These are phyloP conservation scores for Saururus chinensis DNA, from an alignment of 164 flowering plant species.

Conservation along the genomic window DNA sequence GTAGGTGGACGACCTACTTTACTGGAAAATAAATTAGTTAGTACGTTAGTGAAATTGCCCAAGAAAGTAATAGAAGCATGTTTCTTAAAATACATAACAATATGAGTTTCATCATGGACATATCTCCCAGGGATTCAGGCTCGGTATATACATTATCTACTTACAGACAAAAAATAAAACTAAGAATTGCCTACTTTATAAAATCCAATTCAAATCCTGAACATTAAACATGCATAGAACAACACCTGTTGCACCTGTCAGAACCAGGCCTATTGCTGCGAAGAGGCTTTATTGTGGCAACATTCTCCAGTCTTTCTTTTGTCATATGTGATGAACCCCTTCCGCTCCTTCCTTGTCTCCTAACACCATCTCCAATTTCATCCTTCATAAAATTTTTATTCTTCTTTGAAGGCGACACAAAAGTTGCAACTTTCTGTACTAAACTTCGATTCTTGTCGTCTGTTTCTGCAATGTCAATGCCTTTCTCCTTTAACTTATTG, in stretches of 20 bases:
- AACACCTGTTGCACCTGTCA: conserved; percentile 74
- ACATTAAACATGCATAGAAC: background rate
- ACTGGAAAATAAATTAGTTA: conserved; percentile 24
- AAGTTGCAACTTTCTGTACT: conserved; percentile 27
- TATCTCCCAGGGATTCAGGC: no score
- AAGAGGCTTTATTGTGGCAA: conserved; percentile 38
- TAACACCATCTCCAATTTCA: conserved; percentile 59
- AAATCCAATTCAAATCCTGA: background rate
- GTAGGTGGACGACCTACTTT: conserved; percentile 71
- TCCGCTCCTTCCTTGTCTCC: conserved; percentile 77
- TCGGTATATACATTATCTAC: no score
- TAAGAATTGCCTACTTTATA: no score
- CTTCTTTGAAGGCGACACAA: conserved; percentile 36
- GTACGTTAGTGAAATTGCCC: background rate
- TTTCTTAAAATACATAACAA: background rate
- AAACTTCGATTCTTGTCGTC: conserved; percentile 32
- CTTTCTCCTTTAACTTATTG: conserved; percentile 43
- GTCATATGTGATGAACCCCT: conserved; percentile 34
- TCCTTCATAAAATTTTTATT: conserved; percentile 36
- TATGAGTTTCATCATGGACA: background rate
- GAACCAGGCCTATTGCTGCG: conserved; percentile 29
- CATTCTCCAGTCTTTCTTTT: conserved; percentile 50
- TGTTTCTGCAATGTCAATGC: conserved; percentile 19
- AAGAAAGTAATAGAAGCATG: background rate
- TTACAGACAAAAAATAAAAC: no score